A percentile compares a stretch with the other conserved stretches of the same genome.
phyloP scores from a whole-genome alignment of 192 early-diverging fungal species.

The Linnemannia schmuckeri region DNA sequence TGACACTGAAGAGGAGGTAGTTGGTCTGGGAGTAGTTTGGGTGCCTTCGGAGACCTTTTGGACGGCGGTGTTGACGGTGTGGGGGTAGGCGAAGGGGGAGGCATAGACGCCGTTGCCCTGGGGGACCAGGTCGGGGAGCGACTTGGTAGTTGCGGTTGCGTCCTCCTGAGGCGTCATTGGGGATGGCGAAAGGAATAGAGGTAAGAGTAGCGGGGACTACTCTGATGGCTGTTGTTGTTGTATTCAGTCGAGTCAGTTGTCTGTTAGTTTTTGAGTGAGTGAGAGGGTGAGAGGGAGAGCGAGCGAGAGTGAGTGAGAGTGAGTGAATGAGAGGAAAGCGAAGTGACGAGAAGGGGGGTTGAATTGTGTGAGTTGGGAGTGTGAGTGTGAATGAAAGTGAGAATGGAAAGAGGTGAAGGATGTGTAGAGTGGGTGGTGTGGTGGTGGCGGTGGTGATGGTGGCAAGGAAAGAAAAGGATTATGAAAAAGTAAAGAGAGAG shows the following conservation, averaged over 20 bases:
- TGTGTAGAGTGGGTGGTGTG: background rate
- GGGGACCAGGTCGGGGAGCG: background rate
- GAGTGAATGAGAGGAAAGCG: background rate
- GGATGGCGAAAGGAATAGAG: background rate
- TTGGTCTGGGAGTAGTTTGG: background rate
- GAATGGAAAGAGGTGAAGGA: background rate
- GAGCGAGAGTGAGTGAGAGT: background rate
- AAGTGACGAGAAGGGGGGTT: background rate
- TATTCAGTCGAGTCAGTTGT: background rate
- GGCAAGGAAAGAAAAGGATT: background rate
- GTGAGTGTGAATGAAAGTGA: background rate
- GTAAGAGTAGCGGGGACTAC: background rate
- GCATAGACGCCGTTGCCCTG: constrained; percentile 1
- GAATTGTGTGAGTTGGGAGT: background rate
- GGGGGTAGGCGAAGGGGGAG: background rate
- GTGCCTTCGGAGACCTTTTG: constrained; percentile 27
- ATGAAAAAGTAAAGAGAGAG: background rate
- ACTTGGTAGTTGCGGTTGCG: background rate
- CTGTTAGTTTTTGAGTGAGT: background rate
- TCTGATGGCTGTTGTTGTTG: background rate
- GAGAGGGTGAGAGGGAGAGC: background rate
- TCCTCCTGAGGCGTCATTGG: constrained; percentile 5
- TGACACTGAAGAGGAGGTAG: background rate
- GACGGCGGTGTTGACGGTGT: background rate
- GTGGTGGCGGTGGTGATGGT: background rate